Conservation (phyloP, 1,139 yeast genomes). For the Keqinozyma sinolaborantium region DNA sequence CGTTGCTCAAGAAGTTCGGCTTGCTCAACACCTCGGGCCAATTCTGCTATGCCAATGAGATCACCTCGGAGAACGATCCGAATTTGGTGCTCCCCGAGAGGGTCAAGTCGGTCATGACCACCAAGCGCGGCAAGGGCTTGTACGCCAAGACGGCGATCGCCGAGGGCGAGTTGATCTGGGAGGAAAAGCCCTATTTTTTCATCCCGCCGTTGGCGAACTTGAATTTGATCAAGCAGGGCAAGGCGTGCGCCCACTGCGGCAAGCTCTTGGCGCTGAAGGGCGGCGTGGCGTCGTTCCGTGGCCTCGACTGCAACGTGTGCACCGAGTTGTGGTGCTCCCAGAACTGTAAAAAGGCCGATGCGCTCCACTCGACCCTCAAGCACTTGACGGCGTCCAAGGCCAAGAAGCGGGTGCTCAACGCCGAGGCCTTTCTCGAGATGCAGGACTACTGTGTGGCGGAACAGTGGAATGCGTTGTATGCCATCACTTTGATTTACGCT, state of each 20-base stretch:
- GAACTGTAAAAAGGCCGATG: slow-evolving; percentile 54
- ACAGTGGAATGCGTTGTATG: slow-evolving; percentile 68
- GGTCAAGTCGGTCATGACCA: slow-evolving; percentile 40
- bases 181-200: slow-evolving; percentile 59
- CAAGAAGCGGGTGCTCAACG: slow-evolving; percentile 32
- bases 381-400: slow-evolving; percentile 41
- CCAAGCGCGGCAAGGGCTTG: slow-evolving; percentile 44
- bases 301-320: slow-evolving; percentile 69
- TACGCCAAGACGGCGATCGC: slow-evolving; percentile 41
- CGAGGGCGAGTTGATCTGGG: slow-evolving; percentile 56
- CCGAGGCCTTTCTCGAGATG: slow-evolving; percentile 50
- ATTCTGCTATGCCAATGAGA: slow-evolving; percentile 50
- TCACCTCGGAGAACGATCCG: slow-evolving; percentile 52
- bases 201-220: slow-evolving; percentile 72
- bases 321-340: slow-evolving; percentile 70
- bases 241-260: slow-evolving; percentile 82
- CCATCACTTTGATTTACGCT: slow-evolving; percentile 59
- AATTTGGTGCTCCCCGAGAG: slow-evolving; percentile 45
- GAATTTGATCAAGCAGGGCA: slow-evolving; percentile 58
- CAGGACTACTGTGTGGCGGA: slow-evolving; percentile 63
- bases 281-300: slow-evolving; percentile 27
- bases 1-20: slow-evolving; percentile 53
- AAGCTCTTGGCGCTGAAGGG: slow-evolving; percentile 42
- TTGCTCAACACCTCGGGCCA: slow-evolving; percentile 31
- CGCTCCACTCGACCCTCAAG: slow-evolving; percentile 56